phyloP scores from a whole-genome alignment of 2,329 filamentous ascomycete species.

The Neofusicoccum ribis region DNA sequence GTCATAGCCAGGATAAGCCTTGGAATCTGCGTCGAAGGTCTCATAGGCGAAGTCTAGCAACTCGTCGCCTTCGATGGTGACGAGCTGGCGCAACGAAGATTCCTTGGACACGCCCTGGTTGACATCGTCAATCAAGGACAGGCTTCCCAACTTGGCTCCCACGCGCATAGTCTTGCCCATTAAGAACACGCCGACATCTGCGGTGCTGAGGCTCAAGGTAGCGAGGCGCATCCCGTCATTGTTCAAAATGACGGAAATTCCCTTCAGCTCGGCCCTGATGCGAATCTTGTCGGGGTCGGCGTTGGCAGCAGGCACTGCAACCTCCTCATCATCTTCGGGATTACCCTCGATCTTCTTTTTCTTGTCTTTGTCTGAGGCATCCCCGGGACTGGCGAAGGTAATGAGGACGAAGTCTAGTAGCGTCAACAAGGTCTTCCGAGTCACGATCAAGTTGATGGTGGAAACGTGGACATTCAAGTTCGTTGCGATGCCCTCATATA shows the following conservation, averaged over 20 bases:
- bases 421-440: slow-evolving; percentile 86
- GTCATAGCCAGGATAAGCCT: slow-evolving; percentile 89
- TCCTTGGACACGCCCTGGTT: slow-evolving; percentile 82
- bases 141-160: slow-evolving; percentile 79
- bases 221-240: slow-evolving; percentile 95
- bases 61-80: slow-evolving; percentile 94
- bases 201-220: slow-evolving; percentile 88
- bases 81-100: slow-evolving; percentile 79
- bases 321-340: slow-evolving; percentile 31
- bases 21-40: slow-evolving; percentile 77
- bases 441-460: slow-evolving; percentile 95
- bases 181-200: slow-evolving; percentile 86
- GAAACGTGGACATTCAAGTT: slow-evolving; percentile 90
- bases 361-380: slow-evolving; percentile 32
- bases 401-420: slow-evolving; percentile 90
- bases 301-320: slow-evolving; percentile 36
- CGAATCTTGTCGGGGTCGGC: slow-evolving; percentile 73
- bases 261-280: slow-evolving; percentile 90
- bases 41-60: slow-evolving; percentile 97
- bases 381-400: slow-evolving; percentile 74
- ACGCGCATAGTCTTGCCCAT: slow-evolving; percentile 84
- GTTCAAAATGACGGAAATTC: slow-evolving; percentile 91
- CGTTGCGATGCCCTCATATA: slow-evolving; percentile 90
- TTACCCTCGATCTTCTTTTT: slow-evolving; percentile 24
- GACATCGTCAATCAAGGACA: slow-evolving; percentile 89